Base-by-base conservation (phyloP, 495 filamentous ascomycete species). In the Xylaria acuta region DNA sequence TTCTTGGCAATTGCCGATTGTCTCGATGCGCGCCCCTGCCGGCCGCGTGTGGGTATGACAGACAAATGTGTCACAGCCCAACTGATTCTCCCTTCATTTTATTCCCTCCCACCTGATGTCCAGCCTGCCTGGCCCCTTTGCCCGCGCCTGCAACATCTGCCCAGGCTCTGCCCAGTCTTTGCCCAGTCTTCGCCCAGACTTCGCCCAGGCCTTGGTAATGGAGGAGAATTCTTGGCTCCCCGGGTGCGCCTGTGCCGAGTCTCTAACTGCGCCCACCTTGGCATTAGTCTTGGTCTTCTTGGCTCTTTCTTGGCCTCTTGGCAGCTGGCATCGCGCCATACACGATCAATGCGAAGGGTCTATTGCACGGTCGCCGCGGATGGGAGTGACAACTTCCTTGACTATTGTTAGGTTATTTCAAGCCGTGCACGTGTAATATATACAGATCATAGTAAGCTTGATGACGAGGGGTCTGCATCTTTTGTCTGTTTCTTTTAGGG, bases 201-300 rank as follows among this genome's bases (percentile, higher is more conserved):
- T 56, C 27, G 53, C 27, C 53, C 27, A 56, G 27, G 64, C 53
- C 74, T 73, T 77, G 75, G 74, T 72, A 72, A 56, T 16, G 20
- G 56, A 59, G 56, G 32, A 36, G 27, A 59, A 38, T 38, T 27
- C 70, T 72, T 72, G 64, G 71, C 71, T 49, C 6, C 30, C 75
- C 68, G 72, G 77, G 73, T 73, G 70, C 77, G 74, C 76, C 75
- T 77, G 73, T 74, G 77, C 77, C 77, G 73, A 79, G 73, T 75
- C 73, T 78, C 47, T 30, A 60, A 72, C 77, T 78, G 77, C 75
- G 75, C 75, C 77, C 72, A 75, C 76, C 68, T 76, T 73, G 72
- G 74, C 73, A 72, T 59, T 68, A 64, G 56, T 72, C 75, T 77
- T 78, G 67, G 67, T 1, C 5, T 14, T 69, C 67, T 69, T 62